phyloP scores from a whole-genome alignment of 2,329 filamentous ascomycete genomes.

The Penicillium sp. region DNA sequence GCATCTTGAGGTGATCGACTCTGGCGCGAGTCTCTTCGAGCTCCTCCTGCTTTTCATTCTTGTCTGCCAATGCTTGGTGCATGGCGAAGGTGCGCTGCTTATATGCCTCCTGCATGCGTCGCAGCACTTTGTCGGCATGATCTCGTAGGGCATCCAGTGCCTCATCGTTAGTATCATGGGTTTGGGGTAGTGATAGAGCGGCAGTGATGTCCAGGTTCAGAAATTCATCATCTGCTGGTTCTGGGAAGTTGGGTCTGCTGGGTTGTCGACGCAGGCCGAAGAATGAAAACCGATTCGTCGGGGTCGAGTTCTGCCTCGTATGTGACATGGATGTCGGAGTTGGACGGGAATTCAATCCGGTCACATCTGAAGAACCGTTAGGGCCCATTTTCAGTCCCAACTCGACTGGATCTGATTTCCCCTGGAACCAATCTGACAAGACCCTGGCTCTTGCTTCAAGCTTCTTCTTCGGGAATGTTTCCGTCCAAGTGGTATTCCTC shows the following conservation, averaged over 20 bases:
- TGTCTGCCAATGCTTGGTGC: constrained; percentile 52
- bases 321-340: constrained; percentile 12
- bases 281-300: constrained; percentile 42
- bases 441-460: constrained; percentile 34
- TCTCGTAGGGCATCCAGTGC: constrained; percentile 57
- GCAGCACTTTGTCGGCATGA: constrained; percentile 56
- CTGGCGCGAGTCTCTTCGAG: constrained; percentile 59
- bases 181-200: constrained; percentile 54
- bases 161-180: constrained; percentile 50
- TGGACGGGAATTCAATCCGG: constrained; percentile 15
- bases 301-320: constrained; percentile 18
- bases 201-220: constrained; percentile 54
- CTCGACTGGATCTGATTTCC: constrained; percentile 50
- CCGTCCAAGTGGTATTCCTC: constrained; percentile 20
- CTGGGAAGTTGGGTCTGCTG: constrained; percentile 28
- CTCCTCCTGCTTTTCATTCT: constrained; percentile 59
- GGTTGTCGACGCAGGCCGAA: constrained; percentile 40
- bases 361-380: constrained; percentile 11
- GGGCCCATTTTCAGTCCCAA: constrained; percentile 39
- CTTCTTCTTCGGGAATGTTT: constrained; percentile 31
- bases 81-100: constrained; percentile 51
- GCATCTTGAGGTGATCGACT: constrained; percentile 57
- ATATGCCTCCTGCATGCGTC: constrained; percentile 57
- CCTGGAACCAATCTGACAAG: constrained; percentile 55
- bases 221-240: constrained; percentile 52